Percentiles rank a stretch among this genome's conserved stretches.
Conservation (phyloP, 345 rosid species). For the Euphorbia lathyris region DNA sequence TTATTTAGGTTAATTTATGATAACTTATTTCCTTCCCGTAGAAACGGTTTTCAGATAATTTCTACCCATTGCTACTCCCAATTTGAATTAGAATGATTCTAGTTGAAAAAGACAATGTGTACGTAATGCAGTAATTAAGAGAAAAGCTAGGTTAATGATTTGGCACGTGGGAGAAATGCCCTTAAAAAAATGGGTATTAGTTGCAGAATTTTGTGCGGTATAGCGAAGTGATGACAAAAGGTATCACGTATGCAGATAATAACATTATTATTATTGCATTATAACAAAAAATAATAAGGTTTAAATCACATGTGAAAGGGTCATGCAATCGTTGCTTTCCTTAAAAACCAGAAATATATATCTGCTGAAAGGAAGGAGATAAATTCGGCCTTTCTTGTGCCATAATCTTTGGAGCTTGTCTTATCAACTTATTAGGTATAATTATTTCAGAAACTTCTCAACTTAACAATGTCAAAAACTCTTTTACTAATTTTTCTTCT, state of each 20-base stretch:
- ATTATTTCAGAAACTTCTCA: too few relatives aligned
- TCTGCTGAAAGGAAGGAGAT: conserved; percentile 12
- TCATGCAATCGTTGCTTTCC: conserved; percentile 32
- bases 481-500: too few relatives aligned
- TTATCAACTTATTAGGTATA: conserved; percentile 16
- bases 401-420: conserved; percentile 25
- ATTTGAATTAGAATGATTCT: too few relatives aligned
- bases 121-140: neutral
- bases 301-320: conserved; percentile 25
- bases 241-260: conserved; percentile 1
- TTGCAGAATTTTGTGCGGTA: conserved; percentile 10
- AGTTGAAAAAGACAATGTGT: too few relatives aligned
- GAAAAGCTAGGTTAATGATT: conserved; percentile 6
- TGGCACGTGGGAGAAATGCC: conserved; percentile 2
- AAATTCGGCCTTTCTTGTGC: conserved; percentile 28
- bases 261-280: neutral
- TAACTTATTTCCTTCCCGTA: too few relatives aligned
- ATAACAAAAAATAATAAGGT: conserved; percentile 18
- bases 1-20: too few relatives aligned
- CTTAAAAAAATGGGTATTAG: conserved; percentile 2
- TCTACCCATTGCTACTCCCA: too few relatives aligned
- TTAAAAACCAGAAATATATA: conserved; percentile 1
- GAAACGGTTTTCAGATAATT: too few relatives aligned
- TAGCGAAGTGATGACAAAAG: conserved; percentile 18
- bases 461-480: too few relatives aligned